phyloP scores from a whole-genome alignment of 805 yeast species.

The Zygotorulaspora florentina region DNA sequence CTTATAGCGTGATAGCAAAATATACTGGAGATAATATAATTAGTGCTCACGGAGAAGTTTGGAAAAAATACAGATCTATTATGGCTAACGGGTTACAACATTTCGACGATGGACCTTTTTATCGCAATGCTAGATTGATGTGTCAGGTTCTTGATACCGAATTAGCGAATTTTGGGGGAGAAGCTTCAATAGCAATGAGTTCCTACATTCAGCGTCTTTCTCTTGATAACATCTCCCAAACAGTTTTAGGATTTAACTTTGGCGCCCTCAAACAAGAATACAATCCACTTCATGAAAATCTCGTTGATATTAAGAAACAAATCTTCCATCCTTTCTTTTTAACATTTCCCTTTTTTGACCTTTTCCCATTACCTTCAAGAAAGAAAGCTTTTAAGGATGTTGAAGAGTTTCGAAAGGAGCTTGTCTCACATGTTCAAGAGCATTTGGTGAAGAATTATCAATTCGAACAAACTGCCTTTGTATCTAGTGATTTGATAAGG shows the following conservation, averaged over 20 bases:
- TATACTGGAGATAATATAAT: constrained; percentile 61
- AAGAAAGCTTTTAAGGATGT: constrained; percentile 43
- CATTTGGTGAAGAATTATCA: constrained; percentile 30
- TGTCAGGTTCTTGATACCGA: constrained; percentile 26
- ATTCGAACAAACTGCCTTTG: constrained; percentile 36
- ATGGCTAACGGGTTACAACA: constrained; percentile 48
- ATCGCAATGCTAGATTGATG: constrained; percentile 38
- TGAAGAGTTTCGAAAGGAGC: constrained; percentile 37
- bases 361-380: constrained; percentile 46
- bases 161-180: background rate
- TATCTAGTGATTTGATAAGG: constrained; percentile 40
- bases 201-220: constrained; percentile 46
- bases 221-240: constrained; percentile 47
- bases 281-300: constrained; percentile 37
- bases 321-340: constrained; percentile 52
- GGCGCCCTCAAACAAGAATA: constrained; percentile 35
- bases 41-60: constrained; percentile 50
- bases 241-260: constrained; percentile 48
- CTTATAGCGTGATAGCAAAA: constrained; percentile 48
- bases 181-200: constrained; percentile 24
- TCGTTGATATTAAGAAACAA: constrained; percentile 46
- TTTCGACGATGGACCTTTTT: constrained; percentile 41
- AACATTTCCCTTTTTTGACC: constrained; percentile 53
- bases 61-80: constrained; percentile 47
- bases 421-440: constrained; percentile 35